Evolutionary conservation across 1,284 basidiomycete genomes (phyloP).

Genomic region (Ganoderma resinaceum): DNA sequence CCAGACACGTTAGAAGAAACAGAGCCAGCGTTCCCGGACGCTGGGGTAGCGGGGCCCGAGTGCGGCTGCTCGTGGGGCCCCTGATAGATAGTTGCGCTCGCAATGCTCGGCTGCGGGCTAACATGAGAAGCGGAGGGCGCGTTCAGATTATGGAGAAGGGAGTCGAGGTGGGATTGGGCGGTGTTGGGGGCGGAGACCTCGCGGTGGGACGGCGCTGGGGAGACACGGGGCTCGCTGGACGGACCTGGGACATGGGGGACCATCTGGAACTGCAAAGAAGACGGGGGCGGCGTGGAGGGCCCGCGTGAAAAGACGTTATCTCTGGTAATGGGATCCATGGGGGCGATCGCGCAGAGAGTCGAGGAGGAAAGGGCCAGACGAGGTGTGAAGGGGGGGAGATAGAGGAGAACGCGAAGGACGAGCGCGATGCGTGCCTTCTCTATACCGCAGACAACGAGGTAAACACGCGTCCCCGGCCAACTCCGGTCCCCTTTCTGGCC

Average conservation of each 20-base stretch:
- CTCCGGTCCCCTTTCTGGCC: conserved; percentile 20
- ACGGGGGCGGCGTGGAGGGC: conserved; percentile 58
- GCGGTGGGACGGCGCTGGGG: conserved; percentile 43
- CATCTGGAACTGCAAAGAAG: conserved; percentile 45
- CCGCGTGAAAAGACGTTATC: conserved; percentile 67
- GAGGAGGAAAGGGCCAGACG: conserved; percentile 30
- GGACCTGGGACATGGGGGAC: conserved; percentile 30
- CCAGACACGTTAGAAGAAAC: conserved; percentile 49
- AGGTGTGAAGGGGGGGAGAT: conserved; percentile 35
- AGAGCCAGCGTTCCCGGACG: conserved; percentile 59
- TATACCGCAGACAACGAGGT: conserved; percentile 35
- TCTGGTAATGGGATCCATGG: conserved; percentile 45
- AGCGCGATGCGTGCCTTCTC: conserved; percentile 23
- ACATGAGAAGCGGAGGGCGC: conserved; percentile 43
- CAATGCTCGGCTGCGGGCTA: conserved; percentile 41
- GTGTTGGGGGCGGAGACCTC: conserved; percentile 40
- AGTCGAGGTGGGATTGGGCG: conserved; percentile 60
- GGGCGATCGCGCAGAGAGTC: conserved; percentile 30
- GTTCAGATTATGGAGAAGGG: conserved; percentile 61
- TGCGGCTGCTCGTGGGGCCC: conserved; percentile 46
- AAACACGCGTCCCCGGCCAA: conserved; percentile 37
- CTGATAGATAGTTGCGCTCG: conserved; percentile 43
- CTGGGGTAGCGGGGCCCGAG: conserved; percentile 62
- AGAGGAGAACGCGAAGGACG: conserved; percentile 32
- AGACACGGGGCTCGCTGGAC: conserved; percentile 42